Conservation (phyloP, 495 filamentous ascomycete genomes). For the Clohesyomyces aquaticus region DNA sequence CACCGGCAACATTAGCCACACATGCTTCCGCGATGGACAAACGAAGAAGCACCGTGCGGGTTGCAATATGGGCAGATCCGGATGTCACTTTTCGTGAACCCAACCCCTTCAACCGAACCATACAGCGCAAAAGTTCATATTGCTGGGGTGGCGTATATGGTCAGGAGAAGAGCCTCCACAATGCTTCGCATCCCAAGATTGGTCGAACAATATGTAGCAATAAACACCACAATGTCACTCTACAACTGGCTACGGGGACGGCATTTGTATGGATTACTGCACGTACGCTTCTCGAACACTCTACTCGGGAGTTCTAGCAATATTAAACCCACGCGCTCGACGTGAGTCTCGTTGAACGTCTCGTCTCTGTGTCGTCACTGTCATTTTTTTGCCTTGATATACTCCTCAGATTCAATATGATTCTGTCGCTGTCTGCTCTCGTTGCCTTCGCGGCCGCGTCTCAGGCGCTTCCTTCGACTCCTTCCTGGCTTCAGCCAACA, state of each 20-base stretch:
- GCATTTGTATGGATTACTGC: not conserved
- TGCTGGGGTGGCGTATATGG: not conserved
- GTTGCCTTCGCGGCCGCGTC: slow-evolving; percentile 21
- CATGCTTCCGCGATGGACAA: not conserved
- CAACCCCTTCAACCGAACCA: not conserved
- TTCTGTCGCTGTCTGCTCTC: slow-evolving; percentile 3
- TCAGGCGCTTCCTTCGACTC: slow-evolving; percentile 16
- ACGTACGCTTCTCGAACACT: not conserved
- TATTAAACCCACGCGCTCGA: slow-evolving; percentile 1
- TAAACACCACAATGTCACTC: not conserved
- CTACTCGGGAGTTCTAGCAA: too few species aligned
- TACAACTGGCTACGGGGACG: not conserved
- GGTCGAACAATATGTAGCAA: not conserved
- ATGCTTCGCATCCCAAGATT: not conserved
- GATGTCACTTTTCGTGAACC: not conserved
- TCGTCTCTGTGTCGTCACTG: not conserved
- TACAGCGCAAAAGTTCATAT: not conserved
- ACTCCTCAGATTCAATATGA: slow-evolving; percentile 11
- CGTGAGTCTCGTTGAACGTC: slow-evolving; percentile 7
- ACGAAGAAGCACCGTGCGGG: not conserved
- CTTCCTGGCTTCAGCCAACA: not conserved
- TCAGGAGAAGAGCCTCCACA: not conserved
- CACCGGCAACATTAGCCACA: not conserved
- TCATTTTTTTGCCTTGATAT: not conserved
- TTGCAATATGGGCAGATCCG: not conserved